phyloP scores from a whole-genome alignment of 805 yeast genomes.

The Ogataea allantospora region DNA sequence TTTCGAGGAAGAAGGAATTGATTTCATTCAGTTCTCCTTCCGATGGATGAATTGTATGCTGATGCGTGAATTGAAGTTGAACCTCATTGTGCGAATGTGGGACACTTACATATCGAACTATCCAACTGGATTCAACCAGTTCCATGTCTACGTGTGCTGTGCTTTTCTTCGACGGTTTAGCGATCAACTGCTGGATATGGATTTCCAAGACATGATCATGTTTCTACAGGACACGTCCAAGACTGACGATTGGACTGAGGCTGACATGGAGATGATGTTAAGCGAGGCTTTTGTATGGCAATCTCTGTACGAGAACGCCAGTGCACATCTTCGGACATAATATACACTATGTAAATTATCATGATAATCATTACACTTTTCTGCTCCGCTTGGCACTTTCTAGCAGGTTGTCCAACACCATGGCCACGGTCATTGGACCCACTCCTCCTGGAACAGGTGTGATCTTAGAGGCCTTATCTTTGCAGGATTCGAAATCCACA shows the following conservation, averaged over 20 bases:
- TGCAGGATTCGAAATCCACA: conserved; percentile 75
- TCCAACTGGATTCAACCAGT: conserved; percentile 79
- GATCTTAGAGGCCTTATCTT: conserved; percentile 60
- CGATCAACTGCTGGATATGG: conserved; percentile 73
- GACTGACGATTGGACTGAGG: conserved; percentile 79
- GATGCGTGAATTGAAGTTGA: conserved; percentile 87
- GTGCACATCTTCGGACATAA: conserved; percentile 62
- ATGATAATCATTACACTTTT: background rate
- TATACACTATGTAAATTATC: conserved; percentile 30
- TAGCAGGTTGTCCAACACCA: conserved; percentile 82
- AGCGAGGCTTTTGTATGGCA: conserved; percentile 99
- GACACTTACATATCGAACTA: conserved; percentile 84
- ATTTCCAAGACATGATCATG: conserved; percentile 91
- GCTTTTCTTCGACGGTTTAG: conserved; percentile 92
- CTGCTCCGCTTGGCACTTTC: conserved; percentile 56
- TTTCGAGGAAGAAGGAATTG: conserved; percentile 78
- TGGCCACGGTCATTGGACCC: conserved; percentile 99
- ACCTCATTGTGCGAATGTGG: conserved; percentile 91
- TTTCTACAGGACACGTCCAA: conserved; percentile 84
- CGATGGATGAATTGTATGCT: conserved; percentile 98
- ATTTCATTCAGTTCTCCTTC: conserved; percentile 92
- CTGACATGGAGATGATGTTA: conserved; percentile 84
- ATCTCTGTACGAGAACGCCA: conserved; percentile 82
- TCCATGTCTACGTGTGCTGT: conserved; percentile 96
- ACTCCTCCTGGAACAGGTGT: conserved; percentile 99